phyloP scores from a whole-genome alignment of 2,329 filamentous ascomycete genomes.

The Zopfia rhizophila region DNA sequence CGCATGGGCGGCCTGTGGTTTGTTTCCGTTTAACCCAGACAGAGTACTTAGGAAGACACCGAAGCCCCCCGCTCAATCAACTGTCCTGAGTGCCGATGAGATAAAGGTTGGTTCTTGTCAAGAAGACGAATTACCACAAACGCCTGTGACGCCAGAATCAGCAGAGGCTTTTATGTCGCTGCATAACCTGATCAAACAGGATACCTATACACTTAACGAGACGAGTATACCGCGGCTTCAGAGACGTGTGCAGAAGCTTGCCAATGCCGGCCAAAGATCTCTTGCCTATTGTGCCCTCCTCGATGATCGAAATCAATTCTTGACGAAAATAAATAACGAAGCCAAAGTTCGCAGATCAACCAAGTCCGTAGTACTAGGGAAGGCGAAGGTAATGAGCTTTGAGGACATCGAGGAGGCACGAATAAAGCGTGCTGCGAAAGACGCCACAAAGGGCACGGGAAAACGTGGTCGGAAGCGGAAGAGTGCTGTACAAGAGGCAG shows the following conservation, averaged over 20 bases:
- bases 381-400: slow-evolving; percentile 32
- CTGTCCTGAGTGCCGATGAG: slow-evolving; percentile 21
- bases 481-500: slow-evolving; percentile 12
- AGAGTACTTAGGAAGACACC: slow-evolving; percentile 37
- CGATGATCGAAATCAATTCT: slow-evolving; percentile 33
- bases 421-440: slow-evolving; percentile 25
- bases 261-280: slow-evolving; percentile 29
- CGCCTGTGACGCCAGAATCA: slow-evolving; percentile 32
- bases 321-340: slow-evolving; percentile 36
- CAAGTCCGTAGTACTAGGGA: slow-evolving; percentile 28
- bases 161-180: slow-evolving; percentile 21
- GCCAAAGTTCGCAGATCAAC: slow-evolving; percentile 30
- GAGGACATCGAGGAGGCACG: slow-evolving; percentile 27
- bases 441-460: slow-evolving; percentile 31
- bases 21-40: slow-evolving; percentile 37
- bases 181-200: slow-evolving; percentile 22
- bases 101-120: slow-evolving; percentile 12
- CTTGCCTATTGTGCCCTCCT: slow-evolving; percentile 27
- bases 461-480: slow-evolving; percentile 18
- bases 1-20: slow-evolving; percentile 29
- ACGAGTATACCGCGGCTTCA: slow-evolving; percentile 18
- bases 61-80: slow-evolving; percentile 23
- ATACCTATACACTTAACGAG: slow-evolving; percentile 18
- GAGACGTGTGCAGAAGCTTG: slow-evolving; percentile 13
- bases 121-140: slow-evolving; percentile 32